Conservation (phyloP, 2,329 filamentous ascomycete genomes). For the Hypoxylon rubiginosum region DNA sequence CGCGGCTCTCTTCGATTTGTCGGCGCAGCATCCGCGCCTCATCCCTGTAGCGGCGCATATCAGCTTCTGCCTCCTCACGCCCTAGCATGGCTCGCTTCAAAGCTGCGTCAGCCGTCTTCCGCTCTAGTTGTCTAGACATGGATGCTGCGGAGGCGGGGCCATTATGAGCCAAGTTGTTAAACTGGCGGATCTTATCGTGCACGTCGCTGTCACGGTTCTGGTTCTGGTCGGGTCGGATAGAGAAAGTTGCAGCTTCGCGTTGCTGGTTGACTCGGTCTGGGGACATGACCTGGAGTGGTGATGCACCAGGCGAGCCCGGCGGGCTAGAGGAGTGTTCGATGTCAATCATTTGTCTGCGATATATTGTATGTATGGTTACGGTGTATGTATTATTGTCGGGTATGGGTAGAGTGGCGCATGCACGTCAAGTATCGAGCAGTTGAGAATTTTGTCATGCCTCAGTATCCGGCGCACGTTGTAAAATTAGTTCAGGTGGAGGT, state of each 20-base stretch:
- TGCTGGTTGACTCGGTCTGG: slow-evolving; percentile 52
- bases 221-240: slow-evolving; percentile 36
- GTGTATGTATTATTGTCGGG: slow-evolving; percentile 3
- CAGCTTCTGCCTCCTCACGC: slow-evolving; percentile 78
- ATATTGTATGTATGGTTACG: slow-evolving; percentile 9
- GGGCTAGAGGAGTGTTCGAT: slow-evolving; percentile 45
- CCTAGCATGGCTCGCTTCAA: slow-evolving; percentile 76
- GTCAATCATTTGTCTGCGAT: slow-evolving; percentile 38
- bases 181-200: slow-evolving; percentile 54
- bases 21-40: slow-evolving; percentile 69
- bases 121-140: slow-evolving; percentile 70
- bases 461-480: slow-evolving; percentile 5
- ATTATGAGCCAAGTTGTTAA: slow-evolving; percentile 49
- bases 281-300: slow-evolving; percentile 49
- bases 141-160: slow-evolving; percentile 30
- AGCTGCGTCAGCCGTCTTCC: slow-evolving; percentile 74
- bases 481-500: too few relatives aligned
- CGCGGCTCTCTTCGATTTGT: slow-evolving; percentile 74
- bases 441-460: slow-evolving; percentile 20
- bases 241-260: slow-evolving; percentile 37
- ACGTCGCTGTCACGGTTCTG: slow-evolving; percentile 52
- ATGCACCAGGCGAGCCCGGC: slow-evolving; percentile 44
- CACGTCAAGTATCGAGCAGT: slow-evolving; percentile 13
- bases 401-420: slow-evolving; percentile 3
- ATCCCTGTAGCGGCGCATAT: slow-evolving; percentile 73